Evolutionary conservation across 1,284 basidiomycete species (phyloP).

Genomic region (Irpex sp.): DNA sequence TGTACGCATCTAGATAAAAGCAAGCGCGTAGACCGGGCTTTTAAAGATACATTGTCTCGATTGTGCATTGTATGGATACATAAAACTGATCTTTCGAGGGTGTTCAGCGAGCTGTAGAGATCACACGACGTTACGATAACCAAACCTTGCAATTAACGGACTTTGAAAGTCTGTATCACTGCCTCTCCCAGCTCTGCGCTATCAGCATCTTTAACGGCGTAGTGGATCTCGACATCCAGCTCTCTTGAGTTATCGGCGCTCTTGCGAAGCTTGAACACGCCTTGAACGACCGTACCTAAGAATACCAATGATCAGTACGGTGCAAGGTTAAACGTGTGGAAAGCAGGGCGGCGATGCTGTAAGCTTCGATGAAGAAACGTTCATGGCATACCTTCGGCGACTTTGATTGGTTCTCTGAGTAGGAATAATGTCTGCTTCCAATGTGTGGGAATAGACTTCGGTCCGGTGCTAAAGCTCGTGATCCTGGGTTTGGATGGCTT

Average conservation of each 20-base stretch:
- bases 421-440: conserved; percentile 98
- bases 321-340: not conserved
- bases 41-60: not conserved
- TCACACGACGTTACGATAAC: conserved; percentile 19
- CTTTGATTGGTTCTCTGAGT: conserved; percentile 73
- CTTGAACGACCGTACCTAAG: conserved; percentile 73
- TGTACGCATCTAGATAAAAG: not conserved
- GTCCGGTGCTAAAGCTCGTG: conserved; percentile 91
- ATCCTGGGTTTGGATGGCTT: conserved; percentile 43
- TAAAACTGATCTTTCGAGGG: not conserved
- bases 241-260: conserved; percentile 82
- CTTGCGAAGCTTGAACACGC: conserved; percentile 83
- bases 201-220: conserved; percentile 46
- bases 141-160: conserved; percentile 40
- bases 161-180: conserved; percentile 76
- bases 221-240: conserved; percentile 91
- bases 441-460: conserved; percentile 86
- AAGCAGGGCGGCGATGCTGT: conserved; percentile 2
- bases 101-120: not conserved
- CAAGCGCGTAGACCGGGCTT: not conserved
- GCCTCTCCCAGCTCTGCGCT: conserved; percentile 31
- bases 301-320: not conserved
- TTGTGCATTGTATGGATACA: not conserved
- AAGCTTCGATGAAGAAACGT: not conserved
- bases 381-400: conserved; percentile 59